Percentiles rank a stretch among this genome's conserved stretches.
phyloP scores from a whole-genome alignment of 441 rosid species.

The Pelargonium myrrhifolium region DNA sequence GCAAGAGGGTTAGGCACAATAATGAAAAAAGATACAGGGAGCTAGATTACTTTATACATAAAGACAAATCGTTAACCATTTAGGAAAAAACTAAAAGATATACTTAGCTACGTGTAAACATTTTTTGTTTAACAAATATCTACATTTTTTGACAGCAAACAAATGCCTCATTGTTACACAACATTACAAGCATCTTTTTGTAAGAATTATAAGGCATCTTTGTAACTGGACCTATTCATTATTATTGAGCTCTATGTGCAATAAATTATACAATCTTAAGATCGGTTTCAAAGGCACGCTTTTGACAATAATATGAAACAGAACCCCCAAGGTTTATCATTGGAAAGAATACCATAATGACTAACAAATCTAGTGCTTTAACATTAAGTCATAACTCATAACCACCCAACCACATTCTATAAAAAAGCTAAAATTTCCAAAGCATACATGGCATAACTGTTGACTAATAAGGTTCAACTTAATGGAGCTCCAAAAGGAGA shows the following conservation, averaged over 20 bases:
- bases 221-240: too few relatives aligned
- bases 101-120: neutral
- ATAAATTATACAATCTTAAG: neutral
- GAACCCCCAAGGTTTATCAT: neutral
- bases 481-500: neutral
- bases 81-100: neutral
- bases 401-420: neutral
- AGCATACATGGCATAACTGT: neutral
- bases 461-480: too few relatives aligned
- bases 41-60: neutral
- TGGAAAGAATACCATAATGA: neutral
- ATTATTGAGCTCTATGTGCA: neutral
- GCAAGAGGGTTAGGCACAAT: constrained; percentile 15
- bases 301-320: neutral
- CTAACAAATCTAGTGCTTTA: neutral
- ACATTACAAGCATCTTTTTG: neutral
- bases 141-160: neutral
- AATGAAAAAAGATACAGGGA: neutral
- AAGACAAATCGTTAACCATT: neutral
- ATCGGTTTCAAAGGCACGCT: neutral
- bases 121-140: neutral
- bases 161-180: neutral
- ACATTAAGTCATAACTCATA: neutral
- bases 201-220: too few relatives aligned
- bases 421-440: neutral